Base-by-base conservation (phyloP, 208 protist genomes). In the Trypanosoma congolense region DNA sequence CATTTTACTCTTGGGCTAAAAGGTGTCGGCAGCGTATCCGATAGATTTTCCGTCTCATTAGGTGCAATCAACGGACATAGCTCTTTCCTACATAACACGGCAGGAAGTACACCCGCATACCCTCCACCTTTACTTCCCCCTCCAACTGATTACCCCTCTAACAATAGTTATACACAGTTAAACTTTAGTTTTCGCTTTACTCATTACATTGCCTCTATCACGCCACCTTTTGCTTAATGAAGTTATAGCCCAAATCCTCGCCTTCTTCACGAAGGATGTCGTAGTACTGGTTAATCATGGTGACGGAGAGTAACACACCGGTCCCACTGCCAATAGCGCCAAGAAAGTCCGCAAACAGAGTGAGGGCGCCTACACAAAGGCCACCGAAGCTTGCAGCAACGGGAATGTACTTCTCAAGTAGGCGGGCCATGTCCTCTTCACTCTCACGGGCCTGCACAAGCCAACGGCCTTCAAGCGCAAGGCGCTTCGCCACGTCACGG, bases 231-330 rank as follows among this genome's bases (percentile, higher is more conserved):
- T 76, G 75, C 70, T 90, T 90, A 30, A 93, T 64, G 53, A 86
- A 86, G 44, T 67, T 63, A 62, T 83, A 86, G 35, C 88, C 83
- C 9, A 95, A 69, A 19, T 90, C 87, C 60, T 96, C 78, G 52
- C 96, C 92, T 88, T 99, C 98, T 83, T 99, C 98, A 54, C 93
- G 88, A 28, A 99, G 95, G 18, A 98, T 97, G 85, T 99, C 98
- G 73, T 95, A 99, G 86, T 98, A 99, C 84, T 99, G 96, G 73
- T 99, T 98, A 70, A 99, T 99, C 82, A 98, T 99, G 21, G 98
- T 99, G 4, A 99, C 98, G 36, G 98, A 97, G 14, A 99, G 83
- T 3, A 99, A 75, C 60, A 99, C 99, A 80, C 98, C 98, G 8
- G 98, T 99, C 56, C 98, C 98, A 41, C 90, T 97, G 41, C 90